Conservation (phyloP, 2,329 filamentous ascomycete genomes). For the Botrytis sinoallii region DNA sequence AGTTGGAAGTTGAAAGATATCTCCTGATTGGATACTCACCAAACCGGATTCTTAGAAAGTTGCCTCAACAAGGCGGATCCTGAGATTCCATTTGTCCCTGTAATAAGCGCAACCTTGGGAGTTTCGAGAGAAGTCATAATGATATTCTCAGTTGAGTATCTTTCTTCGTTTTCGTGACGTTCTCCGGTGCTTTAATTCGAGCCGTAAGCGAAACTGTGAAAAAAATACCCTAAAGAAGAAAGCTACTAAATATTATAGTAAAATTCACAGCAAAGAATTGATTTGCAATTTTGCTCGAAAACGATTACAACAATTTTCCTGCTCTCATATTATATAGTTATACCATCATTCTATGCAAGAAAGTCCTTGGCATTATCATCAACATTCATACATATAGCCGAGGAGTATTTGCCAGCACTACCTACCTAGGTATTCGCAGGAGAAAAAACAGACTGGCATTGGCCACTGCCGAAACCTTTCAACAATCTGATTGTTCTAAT, state of each 20-base stretch:
- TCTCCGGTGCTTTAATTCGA: neutral
- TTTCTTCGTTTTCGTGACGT: neutral
- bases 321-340: neutral
- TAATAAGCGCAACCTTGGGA: conserved; percentile 9
- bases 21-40: neutral
- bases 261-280: neutral
- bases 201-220: neutral
- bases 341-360: neutral
- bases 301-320: neutral
- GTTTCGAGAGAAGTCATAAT: neutral
- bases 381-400: neutral
- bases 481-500: too few relatives aligned
- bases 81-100: conserved; percentile 10
- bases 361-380: neutral
- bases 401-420: neutral
- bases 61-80: conserved; percentile 10
- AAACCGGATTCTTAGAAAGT: neutral
- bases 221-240: neutral
- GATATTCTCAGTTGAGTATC: neutral
- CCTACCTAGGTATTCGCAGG: too few relatives aligned
- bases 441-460: too few relatives aligned
- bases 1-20: neutral
- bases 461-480: too few relatives aligned
- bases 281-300: neutral
- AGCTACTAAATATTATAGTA: neutral